These are phyloP conservation scores for Pseudevernia furfuracea DNA, from an alignment of 495 filamentous ascomycete species.

Conservation along the genomic window DNA sequence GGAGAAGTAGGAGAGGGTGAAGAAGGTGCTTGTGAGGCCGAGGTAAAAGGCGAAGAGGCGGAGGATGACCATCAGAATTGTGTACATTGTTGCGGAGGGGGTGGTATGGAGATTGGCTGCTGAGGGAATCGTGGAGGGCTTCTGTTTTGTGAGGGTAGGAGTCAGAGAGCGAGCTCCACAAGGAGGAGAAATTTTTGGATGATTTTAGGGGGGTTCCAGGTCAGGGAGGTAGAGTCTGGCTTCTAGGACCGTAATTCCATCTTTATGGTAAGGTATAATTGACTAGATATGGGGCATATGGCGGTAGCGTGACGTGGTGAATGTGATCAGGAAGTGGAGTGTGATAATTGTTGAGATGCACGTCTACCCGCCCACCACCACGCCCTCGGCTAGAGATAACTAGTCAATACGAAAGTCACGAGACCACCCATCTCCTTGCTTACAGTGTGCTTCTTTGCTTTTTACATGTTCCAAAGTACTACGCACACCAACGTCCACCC, in stretches of 20 bases:
- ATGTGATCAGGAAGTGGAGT: background rate
- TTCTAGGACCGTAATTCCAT: conserved; percentile 3
- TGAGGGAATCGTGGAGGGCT: background rate
- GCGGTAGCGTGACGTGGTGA: background rate
- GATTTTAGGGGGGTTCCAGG: background rate
- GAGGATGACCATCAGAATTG: conserved; percentile 13
- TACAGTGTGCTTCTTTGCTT: background rate
- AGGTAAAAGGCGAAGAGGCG: conserved; percentile 20
- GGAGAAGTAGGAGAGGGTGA: conserved; percentile 25
- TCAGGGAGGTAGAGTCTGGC: background rate
- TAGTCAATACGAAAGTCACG: background rate
- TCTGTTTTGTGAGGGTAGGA: background rate
- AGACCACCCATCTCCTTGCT: background rate
- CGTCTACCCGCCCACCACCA: background rate
- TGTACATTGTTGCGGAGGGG: conserved; percentile 7
- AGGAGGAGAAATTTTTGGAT: background rate
- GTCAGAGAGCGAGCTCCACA: background rate
- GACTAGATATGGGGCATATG: background rate
- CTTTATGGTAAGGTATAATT: background rate
- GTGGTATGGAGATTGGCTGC: background rate
- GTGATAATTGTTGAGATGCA: conserved; percentile 7
- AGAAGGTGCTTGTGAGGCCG: conserved; percentile 21
- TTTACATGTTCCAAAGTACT: background rate
- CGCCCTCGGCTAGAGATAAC: background rate
- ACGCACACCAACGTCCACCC: background rate